A percentile compares a stretch with the other conserved stretches of the same genome.
These are phyloP conservation scores for Aspergillus jensenii DNA, from an alignment of 2,329 filamentous ascomycete species.

Conservation along the genomic window DNA sequence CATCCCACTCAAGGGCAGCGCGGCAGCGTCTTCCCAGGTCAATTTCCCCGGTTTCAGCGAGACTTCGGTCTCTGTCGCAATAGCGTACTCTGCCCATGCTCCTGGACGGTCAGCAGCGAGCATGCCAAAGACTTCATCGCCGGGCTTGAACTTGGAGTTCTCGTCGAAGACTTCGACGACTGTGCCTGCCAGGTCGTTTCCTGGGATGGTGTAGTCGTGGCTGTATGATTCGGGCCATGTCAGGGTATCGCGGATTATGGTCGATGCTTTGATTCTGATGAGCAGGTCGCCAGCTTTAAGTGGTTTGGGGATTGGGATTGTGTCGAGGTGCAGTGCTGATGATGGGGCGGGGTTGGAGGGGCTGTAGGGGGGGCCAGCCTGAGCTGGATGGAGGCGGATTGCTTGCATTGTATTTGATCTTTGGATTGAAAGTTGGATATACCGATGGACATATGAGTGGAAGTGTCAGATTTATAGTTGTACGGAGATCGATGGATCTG, in stretches of 20 bases:
- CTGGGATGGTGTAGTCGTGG: conserved; percentile 17
- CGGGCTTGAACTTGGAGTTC: conserved; percentile 19
- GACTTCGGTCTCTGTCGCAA: conserved; percentile 23
- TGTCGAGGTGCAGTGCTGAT: background rate
- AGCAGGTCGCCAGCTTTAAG: background rate
- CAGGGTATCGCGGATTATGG: conserved; percentile 15
- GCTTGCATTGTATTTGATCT: background rate
- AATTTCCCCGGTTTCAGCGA: conserved; percentile 23
- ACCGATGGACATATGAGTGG: background rate
- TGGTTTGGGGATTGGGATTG: background rate
- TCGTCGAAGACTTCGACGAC: conserved; percentile 13
- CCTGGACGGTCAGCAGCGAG: conserved; percentile 17
- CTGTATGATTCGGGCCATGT: conserved; percentile 30
- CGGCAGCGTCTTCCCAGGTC: conserved; percentile 24
- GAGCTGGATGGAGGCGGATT: conserved; percentile 1
- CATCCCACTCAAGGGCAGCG: conserved; percentile 28
- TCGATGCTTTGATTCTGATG: conserved; percentile 14
- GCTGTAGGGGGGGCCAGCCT: background rate
- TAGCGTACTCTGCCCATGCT: conserved; percentile 29
- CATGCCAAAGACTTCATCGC: conserved; percentile 32
- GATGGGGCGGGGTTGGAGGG: conserved; percentile 2
- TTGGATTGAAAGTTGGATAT: too few relatives aligned
- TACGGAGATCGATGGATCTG: too few relatives aligned
- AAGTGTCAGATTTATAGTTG: background rate
- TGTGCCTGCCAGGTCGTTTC: conserved; percentile 24